phyloP scores from a whole-genome alignment of 2,329 filamentous ascomycete species.

The Dactylellina drechsleri region DNA sequence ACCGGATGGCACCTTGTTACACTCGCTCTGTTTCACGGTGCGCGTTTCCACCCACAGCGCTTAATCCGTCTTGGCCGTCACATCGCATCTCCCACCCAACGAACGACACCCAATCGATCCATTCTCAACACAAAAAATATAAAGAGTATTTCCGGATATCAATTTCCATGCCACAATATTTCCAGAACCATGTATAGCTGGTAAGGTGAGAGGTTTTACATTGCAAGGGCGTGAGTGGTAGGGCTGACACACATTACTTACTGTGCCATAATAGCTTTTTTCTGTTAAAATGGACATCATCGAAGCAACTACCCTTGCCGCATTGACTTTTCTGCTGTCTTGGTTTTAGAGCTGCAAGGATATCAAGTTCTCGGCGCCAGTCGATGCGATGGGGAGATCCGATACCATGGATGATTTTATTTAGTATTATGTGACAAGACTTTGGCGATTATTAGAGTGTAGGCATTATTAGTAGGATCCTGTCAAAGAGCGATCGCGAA shows the following conservation, averaged over 20 bases:
- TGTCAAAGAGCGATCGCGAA: neutral
- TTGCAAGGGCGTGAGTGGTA: neutral
- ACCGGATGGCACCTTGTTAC: too few relatives aligned
- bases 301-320: slow-evolving; percentile 14
- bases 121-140: too few relatives aligned
- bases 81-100: too few relatives aligned
- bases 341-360: slow-evolving; percentile 4
- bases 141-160: too few relatives aligned
- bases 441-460: too few relatives aligned
- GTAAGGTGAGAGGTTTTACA: neutral
- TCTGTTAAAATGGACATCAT: slow-evolving; percentile 34
- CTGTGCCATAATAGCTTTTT: neutral
- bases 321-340: neutral
- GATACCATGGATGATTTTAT: neutral
- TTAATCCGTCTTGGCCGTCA: too few relatives aligned
- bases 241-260: slow-evolving; percentile 11
- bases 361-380: slow-evolving; percentile 4
- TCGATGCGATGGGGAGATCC: neutral
- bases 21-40: too few relatives aligned
- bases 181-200: too few relatives aligned
- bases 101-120: too few relatives aligned
- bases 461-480: neutral
- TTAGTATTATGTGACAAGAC: too few relatives aligned
- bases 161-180: too few relatives aligned
- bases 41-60: too few relatives aligned